These are phyloP conservation scores for Xylaria sp. DNA, from an alignment of 2,329 filamentous ascomycete genomes.

Conservation along the genomic window DNA sequence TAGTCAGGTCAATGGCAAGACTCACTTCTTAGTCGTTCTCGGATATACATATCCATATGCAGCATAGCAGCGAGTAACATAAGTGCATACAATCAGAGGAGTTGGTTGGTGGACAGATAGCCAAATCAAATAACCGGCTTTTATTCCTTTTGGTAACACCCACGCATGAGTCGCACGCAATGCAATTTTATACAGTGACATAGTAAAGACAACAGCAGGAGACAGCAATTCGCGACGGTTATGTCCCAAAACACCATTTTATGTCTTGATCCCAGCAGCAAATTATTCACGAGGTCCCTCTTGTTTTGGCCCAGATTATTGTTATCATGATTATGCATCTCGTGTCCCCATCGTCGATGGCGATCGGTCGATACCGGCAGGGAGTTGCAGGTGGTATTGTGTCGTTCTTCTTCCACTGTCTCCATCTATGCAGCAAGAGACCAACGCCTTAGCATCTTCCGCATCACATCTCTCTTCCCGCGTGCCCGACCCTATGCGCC, in stretches of 20 bases:
- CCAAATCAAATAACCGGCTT: slow-evolving; percentile 11
- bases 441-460: slow-evolving; percentile 7
- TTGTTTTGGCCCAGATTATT: not conserved
- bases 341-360: not conserved
- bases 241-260: slow-evolving; percentile 8
- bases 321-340: slow-evolving; percentile 28
- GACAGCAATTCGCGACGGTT: not conserved
- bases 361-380: slow-evolving; percentile 13
- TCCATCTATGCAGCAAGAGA: not conserved
- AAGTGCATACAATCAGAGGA: not conserved
- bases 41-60: not conserved
- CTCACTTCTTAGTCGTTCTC: not conserved
- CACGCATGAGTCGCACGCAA: slow-evolving; percentile 19
- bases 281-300: not conserved
- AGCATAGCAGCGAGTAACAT: not conserved
- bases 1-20: not conserved
- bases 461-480: slow-evolving; percentile 11
- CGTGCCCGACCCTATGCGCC: slow-evolving; percentile 60
- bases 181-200: slow-evolving; percentile 43
- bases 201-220: slow-evolving; percentile 27
- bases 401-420: slow-evolving; percentile 18
- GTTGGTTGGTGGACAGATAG: not conserved
- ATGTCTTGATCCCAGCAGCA: slow-evolving; percentile 7
- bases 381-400: not conserved
- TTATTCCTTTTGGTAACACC: slow-evolving; percentile 15